Evolutionary conservation across 2,329 filamentous ascomycete genomes (phyloP).

Genomic region (Trichoderma hamatum): DNA sequence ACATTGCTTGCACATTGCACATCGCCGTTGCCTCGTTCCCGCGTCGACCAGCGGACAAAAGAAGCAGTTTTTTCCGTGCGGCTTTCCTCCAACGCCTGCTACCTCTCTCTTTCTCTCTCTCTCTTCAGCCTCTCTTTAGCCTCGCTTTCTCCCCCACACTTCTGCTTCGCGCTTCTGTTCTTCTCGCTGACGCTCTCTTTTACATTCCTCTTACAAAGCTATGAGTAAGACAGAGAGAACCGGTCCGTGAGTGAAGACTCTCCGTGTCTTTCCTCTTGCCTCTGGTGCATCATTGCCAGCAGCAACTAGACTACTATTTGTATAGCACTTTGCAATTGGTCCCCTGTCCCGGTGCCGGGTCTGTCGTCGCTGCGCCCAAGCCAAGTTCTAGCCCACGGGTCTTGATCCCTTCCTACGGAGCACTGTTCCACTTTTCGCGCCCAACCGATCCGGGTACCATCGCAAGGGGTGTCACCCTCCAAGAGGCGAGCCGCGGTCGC

Average conservation of each 20-base stretch:
- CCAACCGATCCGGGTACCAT: constrained; percentile 19
- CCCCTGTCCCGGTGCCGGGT: constrained; percentile 9
- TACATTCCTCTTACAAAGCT: not conserved
- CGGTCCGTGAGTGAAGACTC: not conserved
- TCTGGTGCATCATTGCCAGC: not conserved
- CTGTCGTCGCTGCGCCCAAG: constrained; percentile 11
- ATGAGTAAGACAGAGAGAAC: not conserved
- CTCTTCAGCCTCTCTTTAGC: not conserved
- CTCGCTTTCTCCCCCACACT: not conserved
- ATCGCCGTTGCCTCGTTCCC: not conserved
- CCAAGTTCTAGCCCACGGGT: not conserved
- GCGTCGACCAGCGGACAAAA: not conserved
- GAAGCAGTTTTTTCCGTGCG: not conserved
- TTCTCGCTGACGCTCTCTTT: not conserved
- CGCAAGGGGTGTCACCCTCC: constrained; percentile 18
- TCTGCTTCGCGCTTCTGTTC: not conserved
- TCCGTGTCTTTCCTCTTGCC: not conserved
- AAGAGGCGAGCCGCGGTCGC: constrained; percentile 24
- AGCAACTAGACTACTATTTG: not conserved
- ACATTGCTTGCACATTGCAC: too few species aligned
- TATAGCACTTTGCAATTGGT: not conserved
- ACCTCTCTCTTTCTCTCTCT: not conserved
- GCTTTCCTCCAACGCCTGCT: not conserved
- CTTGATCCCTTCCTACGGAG: constrained; percentile 6
- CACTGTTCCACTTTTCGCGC: constrained; percentile 18